Percentiles rank a stretch among this genome's conserved stretches.
These are phyloP conservation scores for Botrytis fabae DNA, from an alignment of 2,329 filamentous ascomycete genomes.

Conservation along the genomic window DNA sequence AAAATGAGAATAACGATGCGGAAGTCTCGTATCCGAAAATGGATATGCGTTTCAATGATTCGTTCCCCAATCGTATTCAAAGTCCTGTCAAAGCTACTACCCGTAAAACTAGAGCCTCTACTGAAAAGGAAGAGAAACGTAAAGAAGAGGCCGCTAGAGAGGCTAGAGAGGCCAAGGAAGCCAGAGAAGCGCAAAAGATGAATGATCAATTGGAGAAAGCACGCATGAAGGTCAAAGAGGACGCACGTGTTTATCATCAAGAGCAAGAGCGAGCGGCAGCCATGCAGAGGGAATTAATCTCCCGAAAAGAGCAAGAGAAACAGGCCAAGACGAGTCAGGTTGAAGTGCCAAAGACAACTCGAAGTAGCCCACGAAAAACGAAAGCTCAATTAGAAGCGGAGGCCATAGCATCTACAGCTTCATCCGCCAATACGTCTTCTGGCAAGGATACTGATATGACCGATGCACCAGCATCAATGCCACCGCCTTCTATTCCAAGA, in stretches of 20 bases:
- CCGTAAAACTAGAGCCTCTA: slow-evolving; percentile 56
- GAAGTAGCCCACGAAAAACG: slow-evolving; percentile 55
- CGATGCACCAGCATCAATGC: slow-evolving; percentile 55
- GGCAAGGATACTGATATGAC: slow-evolving; percentile 55
- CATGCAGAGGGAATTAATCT: slow-evolving; percentile 54
- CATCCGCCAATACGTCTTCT: slow-evolving; percentile 42
- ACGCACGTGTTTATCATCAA: slow-evolving; percentile 59
- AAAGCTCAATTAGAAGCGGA: slow-evolving; percentile 43
- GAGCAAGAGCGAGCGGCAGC: slow-evolving; percentile 56
- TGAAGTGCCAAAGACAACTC: slow-evolving; percentile 47
- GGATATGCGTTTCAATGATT: slow-evolving; percentile 1
- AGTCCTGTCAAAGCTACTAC: slow-evolving; percentile 38
- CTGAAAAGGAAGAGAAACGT: slow-evolving; percentile 59
- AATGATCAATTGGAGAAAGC: slow-evolving; percentile 65
- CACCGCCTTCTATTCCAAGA: slow-evolving; percentile 61
- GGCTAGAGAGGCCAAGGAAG: slow-evolving; percentile 63
- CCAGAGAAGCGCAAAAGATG: slow-evolving; percentile 61
- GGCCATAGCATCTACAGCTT: slow-evolving; percentile 37
- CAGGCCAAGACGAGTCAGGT: slow-evolving; percentile 38
- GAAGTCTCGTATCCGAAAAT: slow-evolving; percentile 45
- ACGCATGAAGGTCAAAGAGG: slow-evolving; percentile 69
- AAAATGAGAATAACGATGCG: slow-evolving; percentile 41
- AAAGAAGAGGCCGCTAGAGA: slow-evolving; percentile 64
- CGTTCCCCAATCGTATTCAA: slow-evolving; percentile 18
- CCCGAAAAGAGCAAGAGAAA: slow-evolving; percentile 56